phyloP scores from a whole-genome alignment of 192 early-diverging fungal genomes.

The Dimargaris cristalligena region DNA sequence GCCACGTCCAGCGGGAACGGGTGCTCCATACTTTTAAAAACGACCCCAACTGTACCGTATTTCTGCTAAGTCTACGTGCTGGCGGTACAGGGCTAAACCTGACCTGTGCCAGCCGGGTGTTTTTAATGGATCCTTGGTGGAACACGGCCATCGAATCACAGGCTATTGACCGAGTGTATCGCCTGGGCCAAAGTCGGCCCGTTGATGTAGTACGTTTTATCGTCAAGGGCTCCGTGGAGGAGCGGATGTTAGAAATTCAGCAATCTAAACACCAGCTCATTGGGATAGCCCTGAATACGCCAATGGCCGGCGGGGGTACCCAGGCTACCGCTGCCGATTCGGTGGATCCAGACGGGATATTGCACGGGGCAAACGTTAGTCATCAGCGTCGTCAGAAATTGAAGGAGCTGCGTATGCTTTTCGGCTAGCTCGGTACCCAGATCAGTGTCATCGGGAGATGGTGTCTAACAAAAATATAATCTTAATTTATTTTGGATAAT shows the following conservation, averaged over 20 bases:
- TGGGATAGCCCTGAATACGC: conserved; percentile 4
- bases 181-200: conserved; percentile 48
- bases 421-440: too few relatives aligned
- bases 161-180: conserved; percentile 68
- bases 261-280: conserved; percentile 35
- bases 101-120: conserved; percentile 52
- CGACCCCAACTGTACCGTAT: conserved; percentile 36
- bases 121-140: conserved; percentile 64
- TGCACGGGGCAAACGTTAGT: too few relatives aligned
- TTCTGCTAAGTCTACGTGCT: conserved; percentile 51
- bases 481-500: too few relatives aligned
- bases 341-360: too few relatives aligned
- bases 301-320: too few relatives aligned
- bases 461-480: too few relatives aligned
- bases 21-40: conserved; percentile 43
- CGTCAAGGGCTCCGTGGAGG: conserved; percentile 60
- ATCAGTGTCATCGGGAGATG: too few relatives aligned
- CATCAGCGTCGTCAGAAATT: too few relatives aligned
- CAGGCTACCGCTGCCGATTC: too few relatives aligned
- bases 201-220: conserved; percentile 53
- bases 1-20: conserved; percentile 37
- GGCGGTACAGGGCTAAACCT: conserved; percentile 60
- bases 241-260: conserved; percentile 70
- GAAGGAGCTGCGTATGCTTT: too few relatives aligned
- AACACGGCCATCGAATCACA: conserved; percentile 61